Evolutionary conservation across 148 eudicot species (phyloP), one percentile per base, ranked within the genome.

Genomic region (Vaccinium corymbosum): DNA sequence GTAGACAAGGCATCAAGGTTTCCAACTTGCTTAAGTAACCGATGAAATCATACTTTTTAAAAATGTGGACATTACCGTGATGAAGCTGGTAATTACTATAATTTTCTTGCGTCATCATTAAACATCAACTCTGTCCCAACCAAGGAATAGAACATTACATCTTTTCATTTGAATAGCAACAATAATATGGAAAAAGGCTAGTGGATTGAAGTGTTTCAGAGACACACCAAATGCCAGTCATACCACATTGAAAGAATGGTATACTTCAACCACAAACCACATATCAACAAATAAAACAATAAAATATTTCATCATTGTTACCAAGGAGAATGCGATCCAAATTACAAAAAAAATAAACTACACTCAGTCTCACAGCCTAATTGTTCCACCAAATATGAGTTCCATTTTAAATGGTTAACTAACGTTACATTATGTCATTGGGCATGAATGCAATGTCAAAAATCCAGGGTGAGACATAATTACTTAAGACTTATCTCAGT

Each of bases 261-360:
- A 35, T 50, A 79, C 7, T 29, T 68, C 13, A 42, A 68, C 51
- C 27, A 16, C 62, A 17, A 12, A 35, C 68, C 53, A 79, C 62
- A 79, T 79, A 19, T 32, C 70, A 19, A 38, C 16, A 56, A 57
- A 35, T 50, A 79, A 22, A 25, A 57, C 66, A 17, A 35, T 6
- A 15, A 77, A 49, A 77, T 75, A 4, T 77, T 77, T 46, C 53
- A 20, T 75, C 53, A 75, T 75, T 70, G 51, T 80, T 57, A 20
- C 48, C 29, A 56, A n/a, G 50, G 82, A 80, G 29, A 15, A 50
- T 29, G 29, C 57, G 29, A n/a, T 59, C 79, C 25, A 32, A 79
- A 79, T 6, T 7, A 35, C 16, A 59, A 32, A 56, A 32, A 73
- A 19, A 56, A 16, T 42, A 35, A 27, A 57, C 78, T 13, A 68